phyloP scores from a whole-genome alignment of 2,329 filamentous ascomycete genomes.

The Aspergillus quadricinctus region DNA sequence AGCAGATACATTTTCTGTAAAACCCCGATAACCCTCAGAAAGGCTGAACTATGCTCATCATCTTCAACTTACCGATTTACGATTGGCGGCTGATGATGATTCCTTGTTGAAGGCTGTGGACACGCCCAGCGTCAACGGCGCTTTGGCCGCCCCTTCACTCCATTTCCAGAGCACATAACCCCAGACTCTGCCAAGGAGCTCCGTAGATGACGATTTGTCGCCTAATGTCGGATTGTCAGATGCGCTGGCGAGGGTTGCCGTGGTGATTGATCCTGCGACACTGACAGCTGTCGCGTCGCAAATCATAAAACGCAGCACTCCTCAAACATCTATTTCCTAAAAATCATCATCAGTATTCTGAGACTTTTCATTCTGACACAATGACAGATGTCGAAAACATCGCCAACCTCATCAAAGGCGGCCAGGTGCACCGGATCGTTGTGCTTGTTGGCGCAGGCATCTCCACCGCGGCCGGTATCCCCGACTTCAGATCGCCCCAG shows the following conservation, averaged over 20 bases:
- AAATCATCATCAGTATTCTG: background rate
- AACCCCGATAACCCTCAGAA: too few relatives aligned
- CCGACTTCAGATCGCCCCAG: conserved; percentile 80
- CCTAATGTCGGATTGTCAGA: background rate
- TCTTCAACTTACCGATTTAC: too few relatives aligned
- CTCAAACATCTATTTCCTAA: background rate
- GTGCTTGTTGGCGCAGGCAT: conserved; percentile 68
- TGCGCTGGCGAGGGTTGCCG: background rate
- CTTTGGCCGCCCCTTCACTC: too few relatives aligned
- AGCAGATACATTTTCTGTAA: too few relatives aligned
- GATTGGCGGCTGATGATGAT: too few relatives aligned
- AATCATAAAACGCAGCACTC: background rate
- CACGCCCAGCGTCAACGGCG: too few relatives aligned
- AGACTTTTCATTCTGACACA: background rate
- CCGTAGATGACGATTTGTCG: too few relatives aligned
- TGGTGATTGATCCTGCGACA: background rate
- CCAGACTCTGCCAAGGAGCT: too few relatives aligned
- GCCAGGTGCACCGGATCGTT: conserved; percentile 15
- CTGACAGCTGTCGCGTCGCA: background rate
- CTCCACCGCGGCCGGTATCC: conserved; percentile 55
- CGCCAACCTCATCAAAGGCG: conserved; percentile 12
- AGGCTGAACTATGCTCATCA: too few relatives aligned
- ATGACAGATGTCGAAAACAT: conserved; percentile 9
- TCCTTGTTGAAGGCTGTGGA: too few relatives aligned
- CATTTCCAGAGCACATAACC: too few relatives aligned